Base-by-base conservation (phyloP, 1,139 yeast species). In the Barnettozyma hawaiiensis region DNA sequence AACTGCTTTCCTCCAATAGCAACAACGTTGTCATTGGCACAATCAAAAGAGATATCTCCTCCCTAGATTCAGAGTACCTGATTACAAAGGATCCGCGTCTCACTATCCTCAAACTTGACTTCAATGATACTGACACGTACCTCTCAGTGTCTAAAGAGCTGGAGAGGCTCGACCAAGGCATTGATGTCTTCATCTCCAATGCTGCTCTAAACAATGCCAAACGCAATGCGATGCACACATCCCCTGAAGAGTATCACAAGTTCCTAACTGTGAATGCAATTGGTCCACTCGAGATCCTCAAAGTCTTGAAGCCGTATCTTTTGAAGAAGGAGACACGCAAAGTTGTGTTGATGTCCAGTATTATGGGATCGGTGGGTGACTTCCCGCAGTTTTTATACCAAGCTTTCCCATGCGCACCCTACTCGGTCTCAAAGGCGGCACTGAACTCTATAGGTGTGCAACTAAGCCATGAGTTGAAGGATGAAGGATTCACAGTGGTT, bases 111-210 rank as follows among this genome's bases (percentile, higher is more conserved):
- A 50, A 45, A 42, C 43, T 59, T 10, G 65, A 61, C 32, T 53
- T 53, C 20, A 43, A 47, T n/a, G 47, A 46, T 18, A 45, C 39
- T 0, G 49, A 51, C 9, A 36, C 50, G 7, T 51, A 50, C 36
- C 39, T 44, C 6, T 43, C 46, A 2, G 40, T 59, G 3, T 46
- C 53, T 0, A 43, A 43, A 6, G 59, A 59, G 29, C 36, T 60
- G 22, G 47, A 43, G 45, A 47, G 33, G 41, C 37, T 41, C 14
- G 45, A 49, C 47, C 62, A 65, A 15, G 62, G 62, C 21, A 66
- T 75, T 42, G 80, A 75, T 54, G 71, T 73, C 23, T 72, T 73
- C 43, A 73, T 74, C 39, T 75, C 77, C 46, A 75, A 74, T 52
- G 78, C 79, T 12, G 79, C 78, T 22, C 63, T 71, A 38, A 74